Conservation (phyloP, 441 rosid species). For the Viola pubescens region DNA sequence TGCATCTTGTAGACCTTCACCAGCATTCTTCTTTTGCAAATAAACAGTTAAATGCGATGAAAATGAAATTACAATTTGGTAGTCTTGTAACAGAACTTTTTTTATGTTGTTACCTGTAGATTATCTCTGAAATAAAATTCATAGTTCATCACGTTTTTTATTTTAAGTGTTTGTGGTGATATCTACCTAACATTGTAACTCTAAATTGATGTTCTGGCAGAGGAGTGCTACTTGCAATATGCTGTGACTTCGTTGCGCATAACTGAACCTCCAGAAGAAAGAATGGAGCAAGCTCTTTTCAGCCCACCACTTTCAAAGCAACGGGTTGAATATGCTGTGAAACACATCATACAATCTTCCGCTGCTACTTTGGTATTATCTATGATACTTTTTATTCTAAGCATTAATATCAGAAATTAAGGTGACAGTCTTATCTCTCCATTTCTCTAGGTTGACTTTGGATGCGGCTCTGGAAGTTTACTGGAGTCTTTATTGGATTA, state of each 20-base stretch:
- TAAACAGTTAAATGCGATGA: no score
- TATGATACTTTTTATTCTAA: no score
- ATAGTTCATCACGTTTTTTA: slow-evolving; percentile 5
- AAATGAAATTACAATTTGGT: no score
- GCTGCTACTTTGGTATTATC: slow-evolving; percentile 60
- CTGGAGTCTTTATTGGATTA: slow-evolving; percentile 77
- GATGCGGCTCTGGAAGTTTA: slow-evolving; percentile 93
- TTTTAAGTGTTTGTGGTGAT: slow-evolving; percentile 4
- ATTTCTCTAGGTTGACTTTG: slow-evolving; percentile 71
- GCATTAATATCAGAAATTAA: no score
- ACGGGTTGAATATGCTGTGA: slow-evolving; percentile 83
- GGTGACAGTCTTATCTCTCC: background rate
- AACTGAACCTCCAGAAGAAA: slow-evolving; percentile 79
- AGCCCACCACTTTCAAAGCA: slow-evolving; percentile 95
- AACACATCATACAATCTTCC: slow-evolving; percentile 61
- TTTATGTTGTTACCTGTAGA: no score
- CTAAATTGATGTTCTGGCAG: slow-evolving; percentile 26
- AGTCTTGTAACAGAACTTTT: no score
- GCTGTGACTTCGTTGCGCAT: slow-evolving; percentile 46
- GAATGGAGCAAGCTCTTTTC: slow-evolving; percentile 95
- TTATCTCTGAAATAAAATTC: background rate
- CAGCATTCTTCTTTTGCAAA: no score
- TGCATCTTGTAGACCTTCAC: no score
- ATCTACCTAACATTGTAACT: slow-evolving; percentile 10
- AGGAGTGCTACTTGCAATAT: slow-evolving; percentile 42